Percentiles rank a stretch among this genome's conserved stretches.
phyloP scores from a whole-genome alignment of 352 stramenopile species.

The Salisapilia sapeloensis region DNA sequence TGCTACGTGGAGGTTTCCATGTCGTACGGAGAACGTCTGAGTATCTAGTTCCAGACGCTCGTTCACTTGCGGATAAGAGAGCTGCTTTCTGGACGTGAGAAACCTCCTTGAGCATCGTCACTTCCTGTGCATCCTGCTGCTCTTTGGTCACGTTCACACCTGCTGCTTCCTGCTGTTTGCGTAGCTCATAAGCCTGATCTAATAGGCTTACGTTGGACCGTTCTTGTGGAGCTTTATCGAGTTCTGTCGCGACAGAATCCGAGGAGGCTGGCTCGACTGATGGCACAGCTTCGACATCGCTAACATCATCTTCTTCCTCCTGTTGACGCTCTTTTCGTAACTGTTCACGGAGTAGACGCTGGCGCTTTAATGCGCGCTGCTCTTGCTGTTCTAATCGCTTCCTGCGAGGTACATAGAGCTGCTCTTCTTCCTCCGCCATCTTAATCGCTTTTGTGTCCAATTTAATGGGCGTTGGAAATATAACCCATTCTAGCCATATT shows the following conservation, averaged over 20 bases:
- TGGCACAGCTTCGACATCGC: slow-evolving; percentile 3
- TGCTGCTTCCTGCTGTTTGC: slow-evolving; percentile 49
- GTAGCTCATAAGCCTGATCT: slow-evolving; percentile 74
- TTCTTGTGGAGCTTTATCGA: slow-evolving; percentile 6
- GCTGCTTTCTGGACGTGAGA: slow-evolving; percentile 93
- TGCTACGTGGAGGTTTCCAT: slow-evolving; percentile 81
- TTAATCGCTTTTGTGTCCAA: neutral
- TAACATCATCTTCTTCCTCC: slow-evolving; percentile 8
- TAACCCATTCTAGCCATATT: too few species aligned
- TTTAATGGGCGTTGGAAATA: neutral
- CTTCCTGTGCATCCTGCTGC: slow-evolving; percentile 75
- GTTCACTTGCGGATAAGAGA: slow-evolving; percentile 86
- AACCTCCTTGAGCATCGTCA: slow-evolving; percentile 90
- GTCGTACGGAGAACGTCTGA: slow-evolving; percentile 79
- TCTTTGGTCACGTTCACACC: slow-evolving; percentile 68
- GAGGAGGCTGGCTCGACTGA: neutral
- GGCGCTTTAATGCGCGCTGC: slow-evolving; percentile 33
- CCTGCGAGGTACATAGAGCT: slow-evolving; percentile 70
- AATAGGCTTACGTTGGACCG: slow-evolving; percentile 60
- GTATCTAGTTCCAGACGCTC: slow-evolving; percentile 86
- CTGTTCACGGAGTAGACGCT: slow-evolving; percentile 28
- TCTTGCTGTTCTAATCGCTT: slow-evolving; percentile 51
- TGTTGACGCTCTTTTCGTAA: slow-evolving; percentile 22
- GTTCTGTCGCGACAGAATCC: slow-evolving; percentile 3
- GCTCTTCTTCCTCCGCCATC: slow-evolving; percentile 8